These are phyloP conservation scores for Cucurbita argyrosperma DNA, from an alignment of 306 rosid species.

Conservation along the genomic window DNA sequence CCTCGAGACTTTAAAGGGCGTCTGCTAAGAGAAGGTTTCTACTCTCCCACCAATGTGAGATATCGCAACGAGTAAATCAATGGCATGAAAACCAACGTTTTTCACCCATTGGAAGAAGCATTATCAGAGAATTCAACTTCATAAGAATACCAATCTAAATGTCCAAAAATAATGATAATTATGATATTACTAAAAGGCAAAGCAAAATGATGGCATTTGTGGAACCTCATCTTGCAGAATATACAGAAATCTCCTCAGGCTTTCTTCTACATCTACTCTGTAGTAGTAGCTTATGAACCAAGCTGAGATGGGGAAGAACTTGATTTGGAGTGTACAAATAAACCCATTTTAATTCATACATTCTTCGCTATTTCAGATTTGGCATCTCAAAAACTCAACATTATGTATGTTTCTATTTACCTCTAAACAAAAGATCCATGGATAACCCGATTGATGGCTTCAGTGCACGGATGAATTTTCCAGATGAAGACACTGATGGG, in stretches of 20 bases:
- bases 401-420: conserved; percentile 21
- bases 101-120: background rate
- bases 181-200: background rate
- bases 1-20: too few relatives aligned
- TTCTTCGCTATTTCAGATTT: background rate
- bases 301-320: background rate
- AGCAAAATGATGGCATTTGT: background rate
- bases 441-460: conserved; percentile 59
- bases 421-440: conserved; percentile 33
- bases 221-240: conserved; percentile 1
- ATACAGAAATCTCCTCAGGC: conserved; percentile 1
- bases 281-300: background rate
- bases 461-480: conserved; percentile 48
- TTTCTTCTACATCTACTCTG: background rate
- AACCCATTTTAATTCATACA: background rate
- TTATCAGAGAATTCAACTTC: background rate
- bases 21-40: too few relatives aligned
- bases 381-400: conserved; percentile 1
- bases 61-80: too few relatives aligned
- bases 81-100: background rate
- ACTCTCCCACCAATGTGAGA: too few relatives aligned
- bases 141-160: background rate
- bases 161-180: background rate
- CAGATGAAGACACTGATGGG: conserved; percentile 41
- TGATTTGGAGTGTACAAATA: background rate